Percentiles rank a stretch among this genome's conserved stretches.
Evolutionary conservation across 2,329 filamentous ascomycete species (phyloP).

Genomic region (Fusarium sulawesiense): DNA sequence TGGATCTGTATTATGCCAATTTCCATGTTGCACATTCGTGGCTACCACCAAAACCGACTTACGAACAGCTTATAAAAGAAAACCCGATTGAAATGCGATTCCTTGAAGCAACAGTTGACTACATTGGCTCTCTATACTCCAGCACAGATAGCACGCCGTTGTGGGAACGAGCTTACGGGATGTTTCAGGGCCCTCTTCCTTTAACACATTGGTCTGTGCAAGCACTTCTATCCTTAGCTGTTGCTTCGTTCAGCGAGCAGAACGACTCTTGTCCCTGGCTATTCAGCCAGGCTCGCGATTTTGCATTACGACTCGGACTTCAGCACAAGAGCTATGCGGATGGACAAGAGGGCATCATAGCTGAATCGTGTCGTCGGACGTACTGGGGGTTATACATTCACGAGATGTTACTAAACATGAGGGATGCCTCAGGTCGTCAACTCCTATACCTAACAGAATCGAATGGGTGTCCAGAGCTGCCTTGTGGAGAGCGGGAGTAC

Average conservation of each 20-base stretch:
- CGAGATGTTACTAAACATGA: slow-evolving; percentile 34
- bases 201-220: slow-evolving; percentile 43
- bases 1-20: slow-evolving; percentile 41
- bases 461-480: slow-evolving; percentile 32
- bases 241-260: slow-evolving; percentile 33
- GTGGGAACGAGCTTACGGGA: slow-evolving; percentile 21
- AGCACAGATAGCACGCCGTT: slow-evolving; percentile 17
- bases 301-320: slow-evolving; percentile 34
- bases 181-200: slow-evolving; percentile 24
- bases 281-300: slow-evolving; percentile 22
- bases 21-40: slow-evolving; percentile 43
- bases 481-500: slow-evolving; percentile 45
- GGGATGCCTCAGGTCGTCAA: slow-evolving; percentile 17
- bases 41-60: slow-evolving; percentile 33
- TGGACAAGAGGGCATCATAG: slow-evolving; percentile 22
- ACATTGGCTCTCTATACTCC: slow-evolving; percentile 40
- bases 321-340: slow-evolving; percentile 37
- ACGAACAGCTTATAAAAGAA: slow-evolving; percentile 14
- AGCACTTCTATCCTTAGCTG: slow-evolving; percentile 35
- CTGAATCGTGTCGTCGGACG: slow-evolving; percentile 43
- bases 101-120: slow-evolving; percentile 25
- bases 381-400: slow-evolving; percentile 44
- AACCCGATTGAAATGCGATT: slow-evolving; percentile 14
- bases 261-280: neutral
- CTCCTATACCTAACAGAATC: slow-evolving; percentile 11